A percentile compares a stretch with the other conserved stretches of the same genome.
Conservation (phyloP, 805 yeast genomes). For the Metschnikowia kunwiensis region DNA sequence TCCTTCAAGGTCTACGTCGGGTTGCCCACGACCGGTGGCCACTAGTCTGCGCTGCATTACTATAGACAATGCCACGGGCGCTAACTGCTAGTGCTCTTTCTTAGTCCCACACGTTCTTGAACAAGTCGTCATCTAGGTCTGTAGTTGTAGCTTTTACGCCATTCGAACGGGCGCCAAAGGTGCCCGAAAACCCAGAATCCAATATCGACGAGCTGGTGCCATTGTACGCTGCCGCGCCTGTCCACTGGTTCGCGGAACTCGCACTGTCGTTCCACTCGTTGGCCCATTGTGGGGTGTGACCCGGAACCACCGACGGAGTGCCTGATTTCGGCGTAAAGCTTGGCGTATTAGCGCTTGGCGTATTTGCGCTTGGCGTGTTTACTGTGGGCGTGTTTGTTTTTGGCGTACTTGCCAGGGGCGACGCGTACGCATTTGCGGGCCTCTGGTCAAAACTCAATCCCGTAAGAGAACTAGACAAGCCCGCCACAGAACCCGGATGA, state of each 20-base stretch:
- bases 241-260: slow-evolving; percentile 14
- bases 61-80: not conserved
- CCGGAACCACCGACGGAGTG: too few species aligned
- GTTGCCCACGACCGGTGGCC: slow-evolving; percentile 85
- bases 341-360: too few species aligned
- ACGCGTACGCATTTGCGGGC: too few species aligned
- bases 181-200: slow-evolving; percentile 11
- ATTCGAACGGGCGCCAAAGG: slow-evolving; percentile 8
- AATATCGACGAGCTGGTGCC: slow-evolving; percentile 8
- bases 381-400: too few species aligned
- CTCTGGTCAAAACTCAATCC: slow-evolving; percentile 25
- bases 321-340: too few species aligned
- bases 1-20: slow-evolving; percentile 94
- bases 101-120: slow-evolving; percentile 66
- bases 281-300: slow-evolving; percentile 20
- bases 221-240: slow-evolving; percentile 8
- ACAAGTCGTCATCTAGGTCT: slow-evolving; percentile 56
- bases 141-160: slow-evolving; percentile 8
- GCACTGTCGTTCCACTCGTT: slow-evolving; percentile 37
- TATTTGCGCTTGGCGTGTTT: too few species aligned
- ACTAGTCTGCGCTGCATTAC: slow-evolving; percentile 19
- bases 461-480: slow-evolving; percentile 20
- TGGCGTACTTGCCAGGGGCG: too few species aligned
- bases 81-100: not conserved
- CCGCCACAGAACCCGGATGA: too few species aligned